Percentiles rank a stretch among this genome's conserved stretches.
Evolutionary conservation across 2,329 filamentous ascomycete genomes (phyloP).

Genomic region (Lasiodiplodia hormozganensis): DNA sequence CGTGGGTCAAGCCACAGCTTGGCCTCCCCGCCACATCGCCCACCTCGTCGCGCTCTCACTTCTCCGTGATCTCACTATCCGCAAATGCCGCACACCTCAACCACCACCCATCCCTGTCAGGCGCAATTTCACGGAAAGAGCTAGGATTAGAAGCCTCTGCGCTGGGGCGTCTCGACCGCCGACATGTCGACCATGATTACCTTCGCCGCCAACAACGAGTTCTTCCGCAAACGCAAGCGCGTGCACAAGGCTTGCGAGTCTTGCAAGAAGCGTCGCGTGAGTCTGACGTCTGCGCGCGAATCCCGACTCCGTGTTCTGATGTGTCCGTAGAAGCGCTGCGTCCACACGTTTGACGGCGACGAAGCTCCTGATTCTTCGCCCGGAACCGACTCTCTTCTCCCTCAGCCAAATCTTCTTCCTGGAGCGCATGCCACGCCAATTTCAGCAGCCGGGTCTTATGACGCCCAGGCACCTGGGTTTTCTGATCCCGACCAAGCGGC

Average conservation of each 20-base stretch:
- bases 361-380: constrained; percentile 32
- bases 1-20: constrained; percentile 8
- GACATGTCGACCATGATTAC: constrained; percentile 52
- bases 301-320: constrained; percentile 12
- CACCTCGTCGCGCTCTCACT: background rate
- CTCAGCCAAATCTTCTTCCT: constrained; percentile 30
- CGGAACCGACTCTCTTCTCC: constrained; percentile 35
- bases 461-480: background rate
- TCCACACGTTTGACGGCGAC: constrained; percentile 50
- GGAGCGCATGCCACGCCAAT: background rate
- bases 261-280: constrained; percentile 53
- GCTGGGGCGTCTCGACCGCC: background rate
- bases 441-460: background rate
- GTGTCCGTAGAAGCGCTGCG: constrained; percentile 48
- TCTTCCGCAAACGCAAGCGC: constrained; percentile 53
- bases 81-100: constrained; percentile 11
- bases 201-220: constrained; percentile 54
- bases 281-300: constrained; percentile 4
- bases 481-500: background rate
- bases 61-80: background rate
- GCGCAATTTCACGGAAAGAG: background rate
- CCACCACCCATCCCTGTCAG: background rate
- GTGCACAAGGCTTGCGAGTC: constrained; percentile 53
- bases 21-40: constrained; percentile 8
- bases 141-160: background rate